Evolutionary conservation across 2,329 filamentous ascomycete genomes (phyloP).

Genomic region (Chrysoporthe austroafricana): DNA sequence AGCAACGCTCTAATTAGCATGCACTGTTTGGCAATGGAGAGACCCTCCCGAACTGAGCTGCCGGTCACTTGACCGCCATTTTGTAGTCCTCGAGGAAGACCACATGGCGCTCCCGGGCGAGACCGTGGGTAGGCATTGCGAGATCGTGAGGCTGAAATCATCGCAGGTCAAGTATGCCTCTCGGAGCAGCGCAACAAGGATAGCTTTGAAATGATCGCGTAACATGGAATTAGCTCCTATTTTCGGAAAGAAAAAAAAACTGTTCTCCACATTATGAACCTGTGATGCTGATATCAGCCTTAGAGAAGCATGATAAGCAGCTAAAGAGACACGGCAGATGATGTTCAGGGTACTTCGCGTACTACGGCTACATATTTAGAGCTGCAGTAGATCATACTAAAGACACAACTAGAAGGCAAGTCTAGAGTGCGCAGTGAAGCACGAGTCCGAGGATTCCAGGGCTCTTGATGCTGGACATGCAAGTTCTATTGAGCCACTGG

Average conservation of each 20-base stretch:
- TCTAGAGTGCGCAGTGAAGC: not conserved
- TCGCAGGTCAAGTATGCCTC: not conserved
- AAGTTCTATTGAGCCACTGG: too few species aligned
- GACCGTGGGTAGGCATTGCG: not conserved
- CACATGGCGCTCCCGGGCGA: too few species aligned
- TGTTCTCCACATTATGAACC: conserved; percentile 10
- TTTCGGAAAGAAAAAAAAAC: conserved; percentile 22
- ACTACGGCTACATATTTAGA: conserved; percentile 4
- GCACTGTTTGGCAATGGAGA: not conserved
- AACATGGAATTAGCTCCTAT: not conserved
- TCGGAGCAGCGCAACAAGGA: not conserved
- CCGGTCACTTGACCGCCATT: too few species aligned
- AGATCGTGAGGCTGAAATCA: conserved; percentile 11
- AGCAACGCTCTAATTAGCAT: not conserved
- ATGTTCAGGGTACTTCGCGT: conserved; percentile 3
- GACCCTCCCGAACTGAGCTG: too few species aligned
- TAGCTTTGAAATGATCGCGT: not conserved
- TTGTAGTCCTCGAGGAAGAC: too few species aligned
- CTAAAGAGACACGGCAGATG: not conserved
- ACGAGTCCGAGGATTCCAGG: too few species aligned
- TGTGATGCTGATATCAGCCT: conserved; percentile 25
- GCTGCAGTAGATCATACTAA: conserved; percentile 16
- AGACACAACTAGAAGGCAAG: not conserved
- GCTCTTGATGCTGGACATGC: too few species aligned
- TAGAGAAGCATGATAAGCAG: conserved; percentile 4